Base-by-base conservation (phyloP, 768 basidiomycete genomes). In the Naganishia friedmannii region DNA sequence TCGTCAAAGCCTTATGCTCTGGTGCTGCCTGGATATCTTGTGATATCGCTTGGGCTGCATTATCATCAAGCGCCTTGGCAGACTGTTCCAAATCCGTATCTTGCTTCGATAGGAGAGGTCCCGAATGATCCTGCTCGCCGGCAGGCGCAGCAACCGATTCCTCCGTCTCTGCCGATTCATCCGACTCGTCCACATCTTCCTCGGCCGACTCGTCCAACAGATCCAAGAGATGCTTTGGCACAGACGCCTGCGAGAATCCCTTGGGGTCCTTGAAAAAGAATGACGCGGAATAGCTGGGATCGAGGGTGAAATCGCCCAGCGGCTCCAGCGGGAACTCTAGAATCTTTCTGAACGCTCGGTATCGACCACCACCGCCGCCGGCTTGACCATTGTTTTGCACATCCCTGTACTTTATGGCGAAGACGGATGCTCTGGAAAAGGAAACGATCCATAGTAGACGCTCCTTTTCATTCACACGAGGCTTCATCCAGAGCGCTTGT, bases 181-280 rank as follows among this genome's bases (percentile, higher is more conserved):
- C 46, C 7, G 28, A 23, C n/a, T 66, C 65, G 15, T 51, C 65
- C 4, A 42, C 37, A 28, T 60, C 57, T 60, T 66, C 65, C 65
- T n/a, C n/a, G 32, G 32, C 48, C 65, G 53, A 66, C 4, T 53
- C 48, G 1, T 66, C 53, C 17, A 53, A 28, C 28, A 66, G 29
- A 51, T 51, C 46, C 53, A 66, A 19, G 3, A 53, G 28, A 37
- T 31, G 46, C 34, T 51, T 31, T 21, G 21, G 32, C 23, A 70
- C 29, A 26, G 53, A 34, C 23, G 58, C 60, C 13, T 70, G 69
- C 26, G 69, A 70, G 51, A 70, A 70, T 28, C 69, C 69, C 29
- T 31, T 23, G 29, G 58, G 48, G n/a, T 65, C 51, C 37, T 70
- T 70, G 60, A 65, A 70, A 32, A 65, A 70, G 60, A 70, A 57